Base-by-base conservation (phyloP, 371 early-diverging fungal genomes). In the Circinella umbellata region DNA sequence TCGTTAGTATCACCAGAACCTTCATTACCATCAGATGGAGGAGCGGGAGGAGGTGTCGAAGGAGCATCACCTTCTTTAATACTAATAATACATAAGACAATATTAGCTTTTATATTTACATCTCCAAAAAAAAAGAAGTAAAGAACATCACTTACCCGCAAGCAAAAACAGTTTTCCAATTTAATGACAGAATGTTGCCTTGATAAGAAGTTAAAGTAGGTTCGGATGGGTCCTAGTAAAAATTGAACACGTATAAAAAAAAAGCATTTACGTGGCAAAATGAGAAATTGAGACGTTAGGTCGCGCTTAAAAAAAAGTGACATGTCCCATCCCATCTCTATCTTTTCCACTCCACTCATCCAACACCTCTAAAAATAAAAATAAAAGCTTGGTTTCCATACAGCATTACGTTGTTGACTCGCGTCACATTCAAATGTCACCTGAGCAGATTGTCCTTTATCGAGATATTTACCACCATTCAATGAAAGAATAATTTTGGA, bases 161-260 rank as follows among this genome's bases (percentile, higher is more conserved):
- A 4, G 82, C 85, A 69, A 73, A 76, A 0, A 76, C 78, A 1
- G 85, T 84, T 66, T 82, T 82, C 85, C 85, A 84, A 51, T 69
- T 74, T 53, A 84, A 65, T 4, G 72, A 67, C 38, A 84, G 64
- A 11, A 80, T 76, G 46, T 79, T 75, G 62, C 74, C 76, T 15
- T 72, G 70, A 59, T 78, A 80, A 9, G 76, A 74, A 20, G 75
- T 68, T 27, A 84, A 53, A 13, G 68, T 68, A 36, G 82, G 82
- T 14, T 55, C 61, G 10, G 63, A 42, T 4, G 79, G 72, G 13
- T 77, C 69, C 79, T 80, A 67, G 9, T 42, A 13, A 10, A 27
- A 35, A 48, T 64, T 51, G 47, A 38, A 6, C 54, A 27, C 15
- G 47, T 20, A 46, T 20, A 27, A 54, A 5, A 17, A 5, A 17